These are phyloP conservation scores for Sporothrix pseudoabietina DNA, from an alignment of 2,329 filamentous ascomycete genomes.

Conservation along the genomic window DNA sequence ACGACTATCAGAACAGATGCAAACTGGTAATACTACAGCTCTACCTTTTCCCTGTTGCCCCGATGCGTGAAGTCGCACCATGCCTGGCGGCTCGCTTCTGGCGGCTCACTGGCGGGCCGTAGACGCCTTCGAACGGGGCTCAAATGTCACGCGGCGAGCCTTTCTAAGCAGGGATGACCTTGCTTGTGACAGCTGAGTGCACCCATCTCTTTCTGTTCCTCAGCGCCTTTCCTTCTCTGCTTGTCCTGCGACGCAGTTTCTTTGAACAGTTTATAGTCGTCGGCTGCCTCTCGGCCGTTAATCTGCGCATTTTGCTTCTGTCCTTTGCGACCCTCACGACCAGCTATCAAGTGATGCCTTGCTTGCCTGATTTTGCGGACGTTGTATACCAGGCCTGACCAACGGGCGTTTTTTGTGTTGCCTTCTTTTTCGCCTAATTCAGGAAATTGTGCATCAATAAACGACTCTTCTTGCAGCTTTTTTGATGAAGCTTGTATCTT, in stretches of 20 bases:
- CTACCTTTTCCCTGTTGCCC: background rate
- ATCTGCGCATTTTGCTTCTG: conserved; percentile 13
- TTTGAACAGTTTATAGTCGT: conserved; percentile 4
- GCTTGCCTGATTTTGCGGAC: background rate
- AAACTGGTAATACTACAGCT: background rate
- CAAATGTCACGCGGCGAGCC: conserved; percentile 1
- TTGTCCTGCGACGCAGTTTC: background rate
- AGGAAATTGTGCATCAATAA: conserved; percentile 9
- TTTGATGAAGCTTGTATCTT: background rate
- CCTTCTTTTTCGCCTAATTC: conserved; percentile 26
- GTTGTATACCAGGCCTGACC: background rate
- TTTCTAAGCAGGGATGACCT: conserved; percentile 19
- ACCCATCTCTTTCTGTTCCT: background rate
- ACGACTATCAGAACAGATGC: background rate
- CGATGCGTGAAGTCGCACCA: conserved; percentile 6
- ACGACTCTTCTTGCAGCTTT: background rate
- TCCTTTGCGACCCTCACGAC: background rate
- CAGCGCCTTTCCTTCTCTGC: background rate
- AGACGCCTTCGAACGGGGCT: background rate
- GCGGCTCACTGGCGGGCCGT: conserved; percentile 12
- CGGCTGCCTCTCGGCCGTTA: conserved; percentile 30
- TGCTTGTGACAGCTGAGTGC: background rate
- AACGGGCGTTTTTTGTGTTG: conserved; percentile 20
- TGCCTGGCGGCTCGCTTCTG: conserved; percentile 17
- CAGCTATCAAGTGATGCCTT: background rate